These are phyloP conservation scores for Hyphopichia fennica DNA, from an alignment of 1,139 yeast genomes.

Conservation along the genomic window DNA sequence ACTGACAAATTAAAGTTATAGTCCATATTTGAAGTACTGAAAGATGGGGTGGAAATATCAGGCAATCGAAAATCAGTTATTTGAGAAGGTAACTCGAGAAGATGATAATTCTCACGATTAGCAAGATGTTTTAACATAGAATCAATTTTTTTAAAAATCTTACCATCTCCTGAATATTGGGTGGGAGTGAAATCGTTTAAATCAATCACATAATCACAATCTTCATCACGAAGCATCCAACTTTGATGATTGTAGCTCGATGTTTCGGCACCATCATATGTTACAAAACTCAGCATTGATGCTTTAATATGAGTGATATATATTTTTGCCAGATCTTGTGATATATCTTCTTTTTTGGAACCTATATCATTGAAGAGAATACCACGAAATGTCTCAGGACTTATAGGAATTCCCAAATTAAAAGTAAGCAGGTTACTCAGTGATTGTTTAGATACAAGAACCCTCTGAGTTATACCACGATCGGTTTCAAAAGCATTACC, in stretches of 20 bases:
- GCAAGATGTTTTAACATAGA: not conserved
- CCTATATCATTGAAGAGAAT: not conserved
- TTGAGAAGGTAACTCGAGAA: not conserved
- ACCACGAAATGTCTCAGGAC: not conserved
- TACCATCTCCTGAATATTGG: not conserved
- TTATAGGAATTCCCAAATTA: not conserved
- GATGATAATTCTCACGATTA: not conserved
- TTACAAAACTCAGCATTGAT: not conserved
- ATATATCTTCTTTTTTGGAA: not conserved
- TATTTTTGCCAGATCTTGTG: not conserved
- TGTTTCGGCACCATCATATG: not conserved
- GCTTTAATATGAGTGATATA: not conserved
- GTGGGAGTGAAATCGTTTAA: not conserved
- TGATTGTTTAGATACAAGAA: not conserved
- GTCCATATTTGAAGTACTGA: not conserved
- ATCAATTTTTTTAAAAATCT: not conserved
- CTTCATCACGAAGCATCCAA: not conserved
- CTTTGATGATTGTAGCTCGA: not conserved
- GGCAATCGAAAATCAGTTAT: not conserved
- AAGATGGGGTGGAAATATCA: not conserved
- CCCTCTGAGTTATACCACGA: not conserved
- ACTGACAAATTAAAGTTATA: not conserved
- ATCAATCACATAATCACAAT: not conserved
- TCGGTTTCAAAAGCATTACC: not conserved
- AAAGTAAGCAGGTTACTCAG: not conserved